These are phyloP conservation scores for Cadophora sp. DNA, from an alignment of 2,329 filamentous ascomycete species.

Conservation along the genomic window DNA sequence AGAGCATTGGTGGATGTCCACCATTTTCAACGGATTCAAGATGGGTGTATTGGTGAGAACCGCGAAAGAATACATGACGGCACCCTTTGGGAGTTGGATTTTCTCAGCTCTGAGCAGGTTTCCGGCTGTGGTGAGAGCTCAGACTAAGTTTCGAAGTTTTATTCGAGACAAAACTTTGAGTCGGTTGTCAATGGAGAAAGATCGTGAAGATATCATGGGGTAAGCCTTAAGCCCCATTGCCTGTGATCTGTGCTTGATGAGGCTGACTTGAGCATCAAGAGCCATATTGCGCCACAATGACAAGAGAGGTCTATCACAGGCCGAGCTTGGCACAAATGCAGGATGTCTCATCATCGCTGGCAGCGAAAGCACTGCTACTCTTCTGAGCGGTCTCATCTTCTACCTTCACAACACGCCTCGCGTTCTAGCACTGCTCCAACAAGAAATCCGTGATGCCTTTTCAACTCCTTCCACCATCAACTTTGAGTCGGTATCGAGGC, in stretches of 20 bases:
- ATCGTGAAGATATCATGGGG: conserved; percentile 4
- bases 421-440: not conserved
- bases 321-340: not conserved
- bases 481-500: not conserved
- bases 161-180: not conserved
- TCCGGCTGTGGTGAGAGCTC: not conserved
- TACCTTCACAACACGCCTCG: not conserved
- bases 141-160: not conserved
- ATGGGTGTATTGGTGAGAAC: not conserved
- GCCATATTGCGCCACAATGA: not conserved
- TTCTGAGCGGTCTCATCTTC: conserved; percentile 4
- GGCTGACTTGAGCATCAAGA: not conserved
- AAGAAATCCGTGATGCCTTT: conserved; percentile 11
- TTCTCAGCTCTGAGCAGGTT: not conserved
- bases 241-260: not conserved
- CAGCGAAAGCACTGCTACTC: conserved; percentile 16
- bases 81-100: conserved; percentile 6
- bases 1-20: not conserved
- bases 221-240: not conserved
- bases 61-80: conserved; percentile 11
- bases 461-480: not conserved
- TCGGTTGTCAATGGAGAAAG: not conserved
- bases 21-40: not conserved
- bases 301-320: not conserved
- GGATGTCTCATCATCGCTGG: conserved; percentile 12